phyloP scores from a whole-genome alignment of 2,329 filamentous ascomycete genomes.

The Magnaporthiopsis incrustans region DNA sequence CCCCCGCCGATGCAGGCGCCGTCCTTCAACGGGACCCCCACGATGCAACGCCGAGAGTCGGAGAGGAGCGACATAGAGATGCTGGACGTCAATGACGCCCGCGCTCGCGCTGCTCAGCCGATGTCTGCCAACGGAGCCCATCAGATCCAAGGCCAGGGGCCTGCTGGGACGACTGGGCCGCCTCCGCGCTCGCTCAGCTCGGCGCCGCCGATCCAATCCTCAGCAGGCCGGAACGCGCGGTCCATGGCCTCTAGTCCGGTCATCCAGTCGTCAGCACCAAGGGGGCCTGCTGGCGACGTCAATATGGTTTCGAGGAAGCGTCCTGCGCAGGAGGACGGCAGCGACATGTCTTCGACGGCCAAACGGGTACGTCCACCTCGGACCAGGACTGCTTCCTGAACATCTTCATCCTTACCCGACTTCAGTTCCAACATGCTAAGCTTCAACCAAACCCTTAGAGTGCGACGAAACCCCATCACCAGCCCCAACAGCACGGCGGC shows the following conservation, averaged over 20 bases:
- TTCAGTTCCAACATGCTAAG: neutral
- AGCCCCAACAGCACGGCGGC: neutral
- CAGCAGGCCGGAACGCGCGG: constrained; percentile 8
- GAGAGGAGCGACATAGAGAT: constrained; percentile 12
- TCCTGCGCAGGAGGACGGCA: constrained; percentile 27
- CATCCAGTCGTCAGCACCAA: neutral
- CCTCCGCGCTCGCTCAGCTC: constrained; percentile 12
- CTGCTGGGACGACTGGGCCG: constrained; percentile 10
- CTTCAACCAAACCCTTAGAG: neutral
- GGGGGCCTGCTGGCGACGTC: constrained; percentile 4
- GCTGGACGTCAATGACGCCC: constrained; percentile 6
- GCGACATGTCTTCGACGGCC: constrained; percentile 21
- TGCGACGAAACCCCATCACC: constrained; percentile 14
- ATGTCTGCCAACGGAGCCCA: constrained; percentile 14
- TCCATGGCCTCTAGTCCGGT: neutral
- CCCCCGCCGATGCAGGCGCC: neutral
- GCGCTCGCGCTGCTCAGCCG: neutral
- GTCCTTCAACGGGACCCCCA: neutral
- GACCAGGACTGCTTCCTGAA: neutral
- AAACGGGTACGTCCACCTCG: constrained; percentile 32
- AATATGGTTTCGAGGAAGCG: constrained; percentile 32
- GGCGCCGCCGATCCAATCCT: constrained; percentile 26
- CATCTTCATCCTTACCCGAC: too few relatives aligned
- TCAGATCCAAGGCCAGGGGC: constrained; percentile 22
- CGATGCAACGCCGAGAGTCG: neutral